Percentiles rank a stretch among this genome's conserved stretches.
Evolutionary conservation across 306 rosid species (phyloP).

Genomic region (Phaseolus lunatus): DNA sequence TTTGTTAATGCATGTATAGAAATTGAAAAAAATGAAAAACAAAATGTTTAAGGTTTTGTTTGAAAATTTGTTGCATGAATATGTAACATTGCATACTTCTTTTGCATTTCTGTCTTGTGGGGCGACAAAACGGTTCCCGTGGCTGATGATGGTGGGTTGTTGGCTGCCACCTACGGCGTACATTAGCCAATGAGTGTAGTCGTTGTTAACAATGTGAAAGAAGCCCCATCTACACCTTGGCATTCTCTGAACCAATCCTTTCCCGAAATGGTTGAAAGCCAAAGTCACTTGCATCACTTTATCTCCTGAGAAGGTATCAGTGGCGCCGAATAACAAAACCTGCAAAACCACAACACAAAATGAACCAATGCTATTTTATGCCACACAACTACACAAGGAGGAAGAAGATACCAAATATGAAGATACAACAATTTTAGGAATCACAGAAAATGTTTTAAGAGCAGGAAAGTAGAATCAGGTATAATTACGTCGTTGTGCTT

Average conservation of each 20-base stretch:
- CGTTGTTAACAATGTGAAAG: constrained; percentile 55
- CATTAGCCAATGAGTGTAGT: constrained; percentile 66
- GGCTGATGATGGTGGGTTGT: constrained; percentile 61
- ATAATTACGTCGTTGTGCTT: constrained; percentile 54
- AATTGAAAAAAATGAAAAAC: too few species aligned
- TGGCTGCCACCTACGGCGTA: constrained; percentile 65
- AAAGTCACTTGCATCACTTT: constrained; percentile 57
- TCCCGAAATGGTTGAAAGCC: constrained; percentile 66
- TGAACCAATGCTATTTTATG: too few species aligned
- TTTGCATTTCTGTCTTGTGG: constrained; percentile 31
- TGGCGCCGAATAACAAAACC: constrained; percentile 65
- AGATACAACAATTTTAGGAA: too few species aligned
- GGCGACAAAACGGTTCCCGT: constrained; percentile 60
- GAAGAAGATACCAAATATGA: too few species aligned
- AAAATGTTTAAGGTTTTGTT: too few species aligned
- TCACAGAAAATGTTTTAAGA: too few species aligned
- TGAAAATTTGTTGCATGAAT: too few species aligned
- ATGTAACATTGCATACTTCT: constrained; percentile 41
- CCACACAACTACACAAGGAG: too few species aligned
- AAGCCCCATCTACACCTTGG: constrained; percentile 56
- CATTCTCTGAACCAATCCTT: constrained; percentile 64
- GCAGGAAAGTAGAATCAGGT: too few species aligned
- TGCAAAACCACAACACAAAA: constrained; percentile 11
- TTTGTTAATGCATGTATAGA: too few species aligned
- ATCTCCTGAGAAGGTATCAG: constrained; percentile 37